These are phyloP conservation scores for Vigna nakashimae DNA, from an alignment of 306 rosid species.

Conservation along the genomic window DNA sequence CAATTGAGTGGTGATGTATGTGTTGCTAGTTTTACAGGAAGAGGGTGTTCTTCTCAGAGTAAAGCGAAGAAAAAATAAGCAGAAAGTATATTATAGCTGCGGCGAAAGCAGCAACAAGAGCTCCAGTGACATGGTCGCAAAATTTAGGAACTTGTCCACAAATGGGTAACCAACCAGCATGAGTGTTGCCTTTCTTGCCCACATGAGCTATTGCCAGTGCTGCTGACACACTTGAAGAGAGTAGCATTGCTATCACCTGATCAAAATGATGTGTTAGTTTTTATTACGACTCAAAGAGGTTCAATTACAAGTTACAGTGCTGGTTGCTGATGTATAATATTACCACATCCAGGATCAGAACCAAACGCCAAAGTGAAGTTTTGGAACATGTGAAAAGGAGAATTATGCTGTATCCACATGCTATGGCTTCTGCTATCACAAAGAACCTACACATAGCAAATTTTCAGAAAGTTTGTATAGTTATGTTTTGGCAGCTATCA, in stretches of 20 bases:
- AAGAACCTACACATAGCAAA: constrained; percentile 30
- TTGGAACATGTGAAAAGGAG: constrained; percentile 29
- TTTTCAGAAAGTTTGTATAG: background rate
- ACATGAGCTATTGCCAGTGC: constrained; percentile 60
- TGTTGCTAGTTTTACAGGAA: constrained; percentile 1
- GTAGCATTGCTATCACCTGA: constrained; percentile 53
- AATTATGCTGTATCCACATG: constrained; percentile 42
- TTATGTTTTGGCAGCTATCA: background rate
- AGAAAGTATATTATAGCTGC: constrained; percentile 50
- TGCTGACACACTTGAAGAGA: constrained; percentile 61
- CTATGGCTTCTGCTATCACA: constrained; percentile 45
- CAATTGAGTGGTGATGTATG: background rate
- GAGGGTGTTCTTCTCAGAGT: constrained; percentile 38
- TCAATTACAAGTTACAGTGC: background rate
- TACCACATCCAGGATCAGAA: constrained; percentile 41
- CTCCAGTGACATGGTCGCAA: constrained; percentile 54
- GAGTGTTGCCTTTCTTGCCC: constrained; percentile 65
- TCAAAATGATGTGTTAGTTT: background rate
- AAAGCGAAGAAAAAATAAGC: constrained; percentile 39
- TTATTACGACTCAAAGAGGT: background rate
- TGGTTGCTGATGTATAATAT: background rate
- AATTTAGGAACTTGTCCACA: constrained; percentile 69
- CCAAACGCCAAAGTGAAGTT: constrained; percentile 36
- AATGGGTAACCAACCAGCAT: constrained; percentile 68
- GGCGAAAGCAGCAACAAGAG: constrained; percentile 46